phyloP scores from a whole-genome alignment of 768 basidiomycete species.

The Mycena galericulata region DNA sequence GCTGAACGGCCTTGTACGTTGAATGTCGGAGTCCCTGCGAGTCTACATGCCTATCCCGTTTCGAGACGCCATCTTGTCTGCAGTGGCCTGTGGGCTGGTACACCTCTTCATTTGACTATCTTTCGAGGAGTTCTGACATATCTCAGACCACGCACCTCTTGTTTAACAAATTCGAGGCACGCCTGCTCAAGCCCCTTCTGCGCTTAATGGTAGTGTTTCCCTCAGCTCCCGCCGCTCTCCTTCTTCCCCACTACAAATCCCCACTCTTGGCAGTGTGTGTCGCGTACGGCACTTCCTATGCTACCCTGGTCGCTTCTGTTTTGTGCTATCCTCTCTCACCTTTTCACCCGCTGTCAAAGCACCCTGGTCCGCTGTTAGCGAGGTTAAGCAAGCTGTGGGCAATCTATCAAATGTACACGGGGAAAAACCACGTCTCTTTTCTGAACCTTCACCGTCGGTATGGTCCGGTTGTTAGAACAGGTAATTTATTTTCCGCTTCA shows the following conservation, averaged over 20 bases:
- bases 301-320: background rate
- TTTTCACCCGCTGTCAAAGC: slow-evolving; percentile 4
- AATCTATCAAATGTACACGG: slow-evolving; percentile 3
- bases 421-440: slow-evolving; percentile 2
- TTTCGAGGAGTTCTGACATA: background rate
- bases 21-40: too few species aligned
- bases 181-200: background rate
- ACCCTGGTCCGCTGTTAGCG: slow-evolving; percentile 4
- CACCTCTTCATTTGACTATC: background rate
- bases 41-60: background rate
- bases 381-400: slow-evolving; percentile 9
- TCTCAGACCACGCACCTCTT: background rate
- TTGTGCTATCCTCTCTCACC: slow-evolving; percentile 1
- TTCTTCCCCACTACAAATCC: slow-evolving; percentile 1
- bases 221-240: background rate
- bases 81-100: slow-evolving; percentile 10
- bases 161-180: slow-evolving; percentile 9
- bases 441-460: slow-evolving; percentile 1
- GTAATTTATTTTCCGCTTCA: background rate
- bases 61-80: slow-evolving; percentile 4
- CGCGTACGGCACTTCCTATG: background rate
- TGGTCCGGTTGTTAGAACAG: slow-evolving; percentile 10
- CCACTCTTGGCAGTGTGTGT: background rate
- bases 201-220: background rate
- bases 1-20: too few species aligned